A percentile compares a stretch with the other conserved stretches of the same genome.
These are phyloP conservation scores for Pogostemon cablin DNA, from an alignment of 257 asterid genomes.

Conservation along the genomic window DNA sequence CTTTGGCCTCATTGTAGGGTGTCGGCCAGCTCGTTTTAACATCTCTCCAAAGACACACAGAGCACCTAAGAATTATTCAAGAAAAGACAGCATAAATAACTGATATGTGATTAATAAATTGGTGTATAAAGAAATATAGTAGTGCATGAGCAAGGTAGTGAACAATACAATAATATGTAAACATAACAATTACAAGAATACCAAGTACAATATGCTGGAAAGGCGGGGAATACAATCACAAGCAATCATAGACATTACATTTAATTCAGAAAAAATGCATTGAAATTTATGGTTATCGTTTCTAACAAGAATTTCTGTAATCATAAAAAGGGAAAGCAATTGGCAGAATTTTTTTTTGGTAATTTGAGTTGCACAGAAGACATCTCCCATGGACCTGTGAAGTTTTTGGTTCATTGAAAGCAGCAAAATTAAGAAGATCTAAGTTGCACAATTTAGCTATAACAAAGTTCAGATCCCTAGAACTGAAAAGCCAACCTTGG, in stretches of 20 bases:
- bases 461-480: too few species aligned
- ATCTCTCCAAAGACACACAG: constrained; percentile 73
- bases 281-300: constrained; percentile 1
- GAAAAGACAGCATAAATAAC: constrained; percentile 31
- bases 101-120: constrained; percentile 28
- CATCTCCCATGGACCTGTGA: too few species aligned
- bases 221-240: not conserved
- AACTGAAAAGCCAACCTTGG: too few species aligned
- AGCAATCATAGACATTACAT: not conserved
- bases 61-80: constrained; percentile 49
- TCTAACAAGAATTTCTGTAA: not conserved
- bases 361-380: too few species aligned
- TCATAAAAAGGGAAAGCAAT: not conserved
- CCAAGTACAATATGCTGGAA: not conserved
- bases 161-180: constrained; percentile 14
- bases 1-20: constrained; percentile 58
- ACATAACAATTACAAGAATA: not conserved
- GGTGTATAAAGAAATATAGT: constrained; percentile 9
- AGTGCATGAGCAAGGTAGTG: not conserved
- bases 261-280: not conserved
- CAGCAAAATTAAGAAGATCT: too few species aligned
- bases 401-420: too few species aligned
- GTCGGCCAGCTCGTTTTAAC: constrained; percentile 46
- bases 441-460: too few species aligned
- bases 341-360: too few species aligned